phyloP scores from a whole-genome alignment of 2,329 filamentous ascomycete species.

The Colletotrichum agaves region DNA sequence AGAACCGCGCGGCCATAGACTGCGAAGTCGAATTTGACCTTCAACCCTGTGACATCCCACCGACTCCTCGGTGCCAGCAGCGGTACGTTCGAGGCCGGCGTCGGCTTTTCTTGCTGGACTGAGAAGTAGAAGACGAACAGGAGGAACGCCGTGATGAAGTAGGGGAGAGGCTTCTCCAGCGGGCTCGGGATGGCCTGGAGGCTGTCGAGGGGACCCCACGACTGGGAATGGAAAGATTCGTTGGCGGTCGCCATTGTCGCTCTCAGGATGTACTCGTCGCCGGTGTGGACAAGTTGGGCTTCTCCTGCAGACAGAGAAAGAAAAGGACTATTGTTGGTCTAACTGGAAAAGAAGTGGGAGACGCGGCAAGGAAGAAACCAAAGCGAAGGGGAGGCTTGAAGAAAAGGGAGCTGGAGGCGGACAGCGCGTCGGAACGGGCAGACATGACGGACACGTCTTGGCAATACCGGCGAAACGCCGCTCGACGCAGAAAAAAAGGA shows the following conservation, averaged over 20 bases:
- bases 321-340: background rate
- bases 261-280: slow-evolving; percentile 11
- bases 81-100: slow-evolving; percentile 6
- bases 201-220: slow-evolving; percentile 29
- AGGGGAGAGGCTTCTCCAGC: slow-evolving; percentile 30
- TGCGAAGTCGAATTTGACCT: slow-evolving; percentile 30
- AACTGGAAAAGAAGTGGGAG: background rate
- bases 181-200: slow-evolving; percentile 31
- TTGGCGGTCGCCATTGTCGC: slow-evolving; percentile 32
- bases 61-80: slow-evolving; percentile 11
- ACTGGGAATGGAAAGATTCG: slow-evolving; percentile 25
- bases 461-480: slow-evolving; percentile 23
- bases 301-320: background rate
- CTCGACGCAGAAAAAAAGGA: slow-evolving; percentile 23
- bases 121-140: slow-evolving; percentile 34
- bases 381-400: slow-evolving; percentile 16
- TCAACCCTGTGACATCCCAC: slow-evolving; percentile 29
- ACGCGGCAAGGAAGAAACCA: background rate
- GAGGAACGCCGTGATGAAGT: slow-evolving; percentile 30
- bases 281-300: background rate
- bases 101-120: slow-evolving; percentile 22
- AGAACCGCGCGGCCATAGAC: slow-evolving; percentile 5
- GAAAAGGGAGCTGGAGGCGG: slow-evolving; percentile 32
- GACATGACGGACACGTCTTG: slow-evolving; percentile 33
- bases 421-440: slow-evolving; percentile 20